These are phyloP conservation scores for Xylaria sp. DNA, from an alignment of 2,329 filamentous ascomycete genomes.

Conservation along the genomic window DNA sequence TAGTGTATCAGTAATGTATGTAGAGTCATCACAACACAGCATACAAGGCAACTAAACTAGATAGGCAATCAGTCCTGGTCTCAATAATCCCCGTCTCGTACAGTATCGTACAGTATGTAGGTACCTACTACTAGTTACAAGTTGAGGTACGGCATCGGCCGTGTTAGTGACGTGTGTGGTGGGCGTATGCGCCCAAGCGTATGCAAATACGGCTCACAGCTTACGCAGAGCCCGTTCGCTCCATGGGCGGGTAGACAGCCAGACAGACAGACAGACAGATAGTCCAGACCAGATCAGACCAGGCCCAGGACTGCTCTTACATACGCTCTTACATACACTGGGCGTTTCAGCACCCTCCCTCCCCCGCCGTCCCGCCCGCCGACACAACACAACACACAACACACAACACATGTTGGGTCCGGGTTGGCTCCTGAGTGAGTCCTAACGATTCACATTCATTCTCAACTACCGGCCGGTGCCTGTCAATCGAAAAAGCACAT, in stretches of 20 bases:
- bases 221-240: conserved; percentile 23
- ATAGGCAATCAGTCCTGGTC: background rate
- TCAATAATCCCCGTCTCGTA: background rate
- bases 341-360: conserved; percentile 24
- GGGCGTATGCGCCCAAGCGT: conserved; percentile 26
- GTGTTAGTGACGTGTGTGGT: conserved; percentile 14
- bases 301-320: conserved; percentile 10
- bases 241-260: background rate
- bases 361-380: background rate
- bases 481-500: background rate
- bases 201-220: conserved; percentile 32
- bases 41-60: background rate
- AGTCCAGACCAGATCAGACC: background rate
- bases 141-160: conserved; percentile 18
- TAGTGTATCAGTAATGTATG: background rate
- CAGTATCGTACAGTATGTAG: background rate
- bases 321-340: background rate
- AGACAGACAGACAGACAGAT: background rate
- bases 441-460: background rate
- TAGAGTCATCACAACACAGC: background rate
- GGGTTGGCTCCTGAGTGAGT: background rate
- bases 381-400: background rate
- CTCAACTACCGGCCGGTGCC: conserved; percentile 5
- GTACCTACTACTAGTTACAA: background rate
- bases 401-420: conserved; percentile 2